These are phyloP conservation scores for Oldenlandia corymbosa DNA, from an alignment of 257 asterid species.

Conservation along the genomic window DNA sequence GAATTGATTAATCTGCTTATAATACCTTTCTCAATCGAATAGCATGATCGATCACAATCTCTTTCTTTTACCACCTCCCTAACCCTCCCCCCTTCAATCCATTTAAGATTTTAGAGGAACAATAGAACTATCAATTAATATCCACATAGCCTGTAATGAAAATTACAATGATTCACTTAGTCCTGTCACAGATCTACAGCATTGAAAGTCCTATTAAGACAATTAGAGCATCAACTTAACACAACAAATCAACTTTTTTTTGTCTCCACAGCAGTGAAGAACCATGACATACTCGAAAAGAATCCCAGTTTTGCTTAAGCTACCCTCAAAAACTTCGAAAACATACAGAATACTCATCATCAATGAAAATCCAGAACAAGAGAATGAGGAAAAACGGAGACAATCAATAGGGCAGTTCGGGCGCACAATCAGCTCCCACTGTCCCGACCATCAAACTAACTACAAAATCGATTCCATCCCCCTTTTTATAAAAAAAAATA, in stretches of 20 bases:
- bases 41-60: too few species aligned
- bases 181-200: constrained; percentile 4
- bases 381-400: neutral
- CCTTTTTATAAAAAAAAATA: neutral
- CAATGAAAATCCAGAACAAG: neutral
- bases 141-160: neutral
- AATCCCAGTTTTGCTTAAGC: neutral
- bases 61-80: too few species aligned
- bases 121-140: too few species aligned
- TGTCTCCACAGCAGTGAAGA: neutral
- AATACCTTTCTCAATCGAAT: too few species aligned
- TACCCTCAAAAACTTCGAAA: neutral
- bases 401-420: constrained; percentile 3
- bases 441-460: neutral
- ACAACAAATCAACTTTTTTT: neutral
- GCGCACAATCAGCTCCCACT: too few species aligned
- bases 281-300: neutral
- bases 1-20: too few species aligned
- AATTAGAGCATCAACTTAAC: neutral
- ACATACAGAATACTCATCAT: neutral
- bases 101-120: too few species aligned
- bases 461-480: neutral
- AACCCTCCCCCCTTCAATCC: too few species aligned
- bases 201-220: neutral
- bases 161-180: neutral